phyloP scores from a whole-genome alignment of 768 basidiomycete genomes.

The Suillus weaverae region DNA sequence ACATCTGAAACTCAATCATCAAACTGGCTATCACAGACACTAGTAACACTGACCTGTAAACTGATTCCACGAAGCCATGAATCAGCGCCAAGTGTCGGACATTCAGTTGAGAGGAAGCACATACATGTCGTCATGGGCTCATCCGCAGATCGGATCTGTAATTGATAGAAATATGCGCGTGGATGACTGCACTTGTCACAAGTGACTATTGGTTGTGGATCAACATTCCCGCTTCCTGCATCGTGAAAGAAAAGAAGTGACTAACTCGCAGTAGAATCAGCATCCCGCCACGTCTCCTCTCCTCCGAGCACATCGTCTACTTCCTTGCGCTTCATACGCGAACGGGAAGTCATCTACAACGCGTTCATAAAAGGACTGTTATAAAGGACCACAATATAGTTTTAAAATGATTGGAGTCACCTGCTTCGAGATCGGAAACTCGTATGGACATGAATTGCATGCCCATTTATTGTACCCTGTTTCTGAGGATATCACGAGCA shows the following conservation, averaged over 20 bases:
- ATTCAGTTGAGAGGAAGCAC: slow-evolving; percentile 15
- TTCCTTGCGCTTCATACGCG: slow-evolving; percentile 81
- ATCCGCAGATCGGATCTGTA: slow-evolving; percentile 93
- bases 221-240: not conserved
- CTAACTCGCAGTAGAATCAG: slow-evolving; percentile 81
- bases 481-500: slow-evolving; percentile 74
- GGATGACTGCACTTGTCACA: slow-evolving; percentile 70
- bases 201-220: slow-evolving; percentile 32
- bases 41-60: not conserved
- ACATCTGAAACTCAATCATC: slow-evolving; percentile 42
- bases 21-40: not conserved
- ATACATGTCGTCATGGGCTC: slow-evolving; percentile 73
- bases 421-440: slow-evolving; percentile 85
- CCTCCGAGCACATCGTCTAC: slow-evolving; percentile 96
- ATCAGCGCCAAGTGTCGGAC: not conserved
- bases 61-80: not conserved
- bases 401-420: slow-evolving; percentile 27
- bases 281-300: slow-evolving; percentile 91
- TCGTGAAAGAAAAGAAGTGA: not conserved
- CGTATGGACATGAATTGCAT: slow-evolving; percentile 92
- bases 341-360: slow-evolving; percentile 85
- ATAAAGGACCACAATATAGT: not conserved
- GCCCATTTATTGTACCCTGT: slow-evolving; percentile 90
- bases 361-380: not conserved
- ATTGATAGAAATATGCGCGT: slow-evolving; percentile 90